These are phyloP conservation scores for Pyrenula aspistea DNA, from an alignment of 495 filamentous ascomycete species.

Conservation along the genomic window DNA sequence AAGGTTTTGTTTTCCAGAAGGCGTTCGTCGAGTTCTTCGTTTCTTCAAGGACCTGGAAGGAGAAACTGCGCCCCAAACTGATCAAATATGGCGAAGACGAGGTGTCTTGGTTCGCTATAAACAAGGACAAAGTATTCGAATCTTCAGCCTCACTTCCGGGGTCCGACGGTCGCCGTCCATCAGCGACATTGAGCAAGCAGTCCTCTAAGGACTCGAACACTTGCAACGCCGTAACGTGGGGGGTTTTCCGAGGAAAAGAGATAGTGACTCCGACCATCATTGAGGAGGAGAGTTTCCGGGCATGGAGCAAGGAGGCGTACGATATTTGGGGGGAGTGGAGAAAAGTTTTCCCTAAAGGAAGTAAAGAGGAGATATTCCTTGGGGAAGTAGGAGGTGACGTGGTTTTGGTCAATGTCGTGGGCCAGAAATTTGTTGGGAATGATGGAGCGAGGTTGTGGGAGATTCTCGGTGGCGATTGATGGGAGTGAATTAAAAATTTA, in stretches of 20 bases:
- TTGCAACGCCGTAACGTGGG: conserved; percentile 96
- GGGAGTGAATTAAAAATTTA: no score
- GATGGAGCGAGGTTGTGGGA: conserved; percentile 55
- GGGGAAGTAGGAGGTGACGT: conserved; percentile 50
- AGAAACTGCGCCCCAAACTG: conserved; percentile 47
- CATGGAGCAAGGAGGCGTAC: conserved; percentile 94
- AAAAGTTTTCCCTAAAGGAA: conserved; percentile 60
- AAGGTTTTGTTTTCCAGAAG: conserved; percentile 94
- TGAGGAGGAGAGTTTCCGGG: conserved; percentile 86
- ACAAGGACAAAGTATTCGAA: conserved; percentile 56
- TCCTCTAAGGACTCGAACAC: conserved; percentile 32
- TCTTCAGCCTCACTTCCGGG: conserved; percentile 33
- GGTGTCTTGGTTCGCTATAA: conserved; percentile 78
- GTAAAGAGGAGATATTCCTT: conserved; percentile 56
- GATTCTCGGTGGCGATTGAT: conserved; percentile 27
- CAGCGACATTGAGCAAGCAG: conserved; percentile 20
- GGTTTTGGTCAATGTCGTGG: conserved; percentile 87
- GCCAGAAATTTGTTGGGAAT: conserved; percentile 56
- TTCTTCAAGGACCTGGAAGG: conserved; percentile 53
- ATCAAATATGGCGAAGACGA: conserved; percentile 41
- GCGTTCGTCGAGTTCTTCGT: conserved; percentile 96
- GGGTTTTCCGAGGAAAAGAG: conserved; percentile 89
- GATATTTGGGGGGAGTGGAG: conserved; percentile 93
- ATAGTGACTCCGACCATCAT: conserved; percentile 97
- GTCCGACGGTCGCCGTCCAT: conserved; percentile 6